Evolutionary conservation across 129 eudicot species (phyloP), one percentile per base, ranked within the genome.

Genomic region (Artemisia tridentata): DNA sequence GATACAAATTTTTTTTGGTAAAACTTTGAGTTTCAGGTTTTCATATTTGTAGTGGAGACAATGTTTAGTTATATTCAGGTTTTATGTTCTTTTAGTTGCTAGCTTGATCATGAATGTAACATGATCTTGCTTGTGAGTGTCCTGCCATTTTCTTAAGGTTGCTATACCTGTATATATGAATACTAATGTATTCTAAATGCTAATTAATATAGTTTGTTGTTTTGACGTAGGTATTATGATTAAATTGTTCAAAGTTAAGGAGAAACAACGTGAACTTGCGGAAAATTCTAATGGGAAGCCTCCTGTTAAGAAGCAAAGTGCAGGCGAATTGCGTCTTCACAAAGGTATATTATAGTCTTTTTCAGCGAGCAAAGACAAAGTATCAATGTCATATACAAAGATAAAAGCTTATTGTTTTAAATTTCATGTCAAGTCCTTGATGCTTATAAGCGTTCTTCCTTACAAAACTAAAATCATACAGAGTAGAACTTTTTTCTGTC

Each of bases 281-380:
- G 97, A 90, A 65, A 90, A 82, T 81, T 77, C 86, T 57, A 86
- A 89, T 27, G 96, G 96, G 59, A 86, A 80, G 76, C 82, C 96
- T 66, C 86, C 89, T 11, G 89, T 72, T 46, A 90, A 87, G 91
- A 90, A 87, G 83, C 97, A 90, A 83, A 86, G 91, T 79, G 97
- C 97, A 34, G 97, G 97, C 51, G 97, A 87, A 53, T 64, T 90
- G 62, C 97, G 97, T 66, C 97, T 90, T 81, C 91, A 87, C 65
- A 90, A 83, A 90, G 97, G 97, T 90, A 78, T 1, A 38, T 29
- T 45, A n/a, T 31, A n/a, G 51, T 55, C 2, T 18, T 60, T 8
- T 59, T 3, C 45, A 10, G 23, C 12, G 2, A 68, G 48, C 13
- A n/a, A 18, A 55, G 21, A 17, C 11, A 38, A 38, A 38, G 45